phyloP scores from a whole-genome alignment of 305 asterid genomes.

The Fraxinus angustifolia region DNA sequence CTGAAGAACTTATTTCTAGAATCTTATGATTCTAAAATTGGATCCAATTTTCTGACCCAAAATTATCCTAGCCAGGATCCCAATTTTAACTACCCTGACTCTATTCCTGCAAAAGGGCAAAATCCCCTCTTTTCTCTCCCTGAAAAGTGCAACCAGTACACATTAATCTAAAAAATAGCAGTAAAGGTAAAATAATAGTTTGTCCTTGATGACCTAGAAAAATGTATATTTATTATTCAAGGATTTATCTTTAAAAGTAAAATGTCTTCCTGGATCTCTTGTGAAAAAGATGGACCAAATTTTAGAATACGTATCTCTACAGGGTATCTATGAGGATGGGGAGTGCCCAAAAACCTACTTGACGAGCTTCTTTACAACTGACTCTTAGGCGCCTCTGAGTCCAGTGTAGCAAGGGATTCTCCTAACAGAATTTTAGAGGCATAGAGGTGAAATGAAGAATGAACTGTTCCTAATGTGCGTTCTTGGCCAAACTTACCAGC shows the following conservation, averaged over 20 bases:
- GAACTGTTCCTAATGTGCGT: not conserved
- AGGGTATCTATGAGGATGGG: not conserved
- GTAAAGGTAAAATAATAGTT: not conserved
- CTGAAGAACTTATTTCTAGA: not conserved
- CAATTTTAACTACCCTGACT: not conserved
- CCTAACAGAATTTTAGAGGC: not conserved
- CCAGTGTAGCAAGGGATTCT: not conserved
- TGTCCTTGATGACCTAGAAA: not conserved
- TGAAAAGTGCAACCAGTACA: not conserved
- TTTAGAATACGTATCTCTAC: not conserved
- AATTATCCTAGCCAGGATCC: not conserved
- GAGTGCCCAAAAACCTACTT: not conserved
- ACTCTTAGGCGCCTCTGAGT: not conserved
- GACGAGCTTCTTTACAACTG: not conserved
- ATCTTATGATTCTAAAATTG: not conserved
- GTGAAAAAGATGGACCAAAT: not conserved
- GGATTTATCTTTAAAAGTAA: not conserved
- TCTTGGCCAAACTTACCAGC: not conserved
- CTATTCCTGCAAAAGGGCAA: not conserved
- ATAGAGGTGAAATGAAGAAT: not conserved
- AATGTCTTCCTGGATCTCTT: not conserved
- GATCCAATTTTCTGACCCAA: not conserved
- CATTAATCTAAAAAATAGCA: not conserved
- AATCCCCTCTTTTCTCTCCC: not conserved
- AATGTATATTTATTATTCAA: not conserved